These are phyloP conservation scores for Lichtheimia hyalospora DNA, from an alignment of 371 early-diverging fungal species.

Conservation along the genomic window DNA sequence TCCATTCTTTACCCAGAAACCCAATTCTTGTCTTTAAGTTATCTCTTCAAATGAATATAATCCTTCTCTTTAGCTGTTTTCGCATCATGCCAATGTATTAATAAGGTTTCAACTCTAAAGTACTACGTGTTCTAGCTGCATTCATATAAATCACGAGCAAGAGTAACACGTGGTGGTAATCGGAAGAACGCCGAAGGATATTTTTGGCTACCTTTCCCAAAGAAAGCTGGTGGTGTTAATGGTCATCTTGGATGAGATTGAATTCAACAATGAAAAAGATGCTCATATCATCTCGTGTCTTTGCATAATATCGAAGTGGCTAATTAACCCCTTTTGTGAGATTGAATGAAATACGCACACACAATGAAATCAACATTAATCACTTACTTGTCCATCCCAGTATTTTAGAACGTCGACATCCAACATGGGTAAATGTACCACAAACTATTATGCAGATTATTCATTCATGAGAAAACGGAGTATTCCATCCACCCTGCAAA, in stretches of 20 bases:
- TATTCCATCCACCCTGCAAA: background rate
- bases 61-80: no score
- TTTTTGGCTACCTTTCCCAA: no score
- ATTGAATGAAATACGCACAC: no score
- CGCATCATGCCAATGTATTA: no score
- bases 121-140: no score
- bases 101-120: no score
- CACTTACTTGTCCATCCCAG: conserved; percentile 68
- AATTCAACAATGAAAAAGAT: conserved; percentile 63
- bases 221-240: background rate
- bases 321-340: conserved; percentile 7
- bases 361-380: no score
- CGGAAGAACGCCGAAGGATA: no score
- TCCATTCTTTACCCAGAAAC: conserved; percentile 61
- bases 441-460: conserved; percentile 16
- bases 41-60: no score
- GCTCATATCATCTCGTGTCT: conserved; percentile 42
- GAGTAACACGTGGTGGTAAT: no score
- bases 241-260: conserved; percentile 30
- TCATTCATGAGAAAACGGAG: background rate
- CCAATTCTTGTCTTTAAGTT: no score
- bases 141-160: no score
- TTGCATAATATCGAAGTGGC: conserved; percentile 60
- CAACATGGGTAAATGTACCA: conserved; percentile 63
- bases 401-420: conserved; percentile 56